phyloP scores from a whole-genome alignment of 805 yeast species.

The Tetrapisispora phaffii region DNA sequence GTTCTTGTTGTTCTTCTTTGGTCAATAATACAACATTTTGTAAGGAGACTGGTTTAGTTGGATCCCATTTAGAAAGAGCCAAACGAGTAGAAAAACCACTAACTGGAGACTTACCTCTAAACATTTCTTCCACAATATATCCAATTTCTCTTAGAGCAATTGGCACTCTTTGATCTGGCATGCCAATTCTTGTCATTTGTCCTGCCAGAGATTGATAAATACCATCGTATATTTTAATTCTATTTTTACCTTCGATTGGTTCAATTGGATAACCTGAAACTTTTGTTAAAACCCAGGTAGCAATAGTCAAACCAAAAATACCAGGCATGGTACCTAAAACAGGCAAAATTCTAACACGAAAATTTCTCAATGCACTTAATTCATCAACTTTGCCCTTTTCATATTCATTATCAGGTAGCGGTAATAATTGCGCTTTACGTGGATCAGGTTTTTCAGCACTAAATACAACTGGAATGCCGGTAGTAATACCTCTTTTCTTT shows the following conservation, averaged over 20 bases:
- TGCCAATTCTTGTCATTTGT: slow-evolving; percentile 73
- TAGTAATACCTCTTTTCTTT: slow-evolving; percentile 64
- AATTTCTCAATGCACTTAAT: slow-evolving; percentile 75
- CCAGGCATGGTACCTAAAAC: slow-evolving; percentile 97
- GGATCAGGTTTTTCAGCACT: slow-evolving; percentile 97
- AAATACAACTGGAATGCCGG: slow-evolving; percentile 78
- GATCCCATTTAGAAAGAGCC: slow-evolving; percentile 80
- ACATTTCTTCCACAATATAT: slow-evolving; percentile 83
- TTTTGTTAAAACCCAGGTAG: slow-evolving; percentile 68
- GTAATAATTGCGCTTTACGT: slow-evolving; percentile 77
- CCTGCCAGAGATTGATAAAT: slow-evolving; percentile 76
- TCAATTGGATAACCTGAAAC: slow-evolving; percentile 86
- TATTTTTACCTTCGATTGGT: slow-evolving; percentile 81
- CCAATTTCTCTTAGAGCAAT: slow-evolving; percentile 62
- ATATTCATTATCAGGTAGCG: slow-evolving; percentile 73
- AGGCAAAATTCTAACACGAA: slow-evolving; percentile 89
- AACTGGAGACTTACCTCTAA: slow-evolving; percentile 83
- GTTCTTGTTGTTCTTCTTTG: slow-evolving; percentile 72
- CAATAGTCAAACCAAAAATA: slow-evolving; percentile 83
- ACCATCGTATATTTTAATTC: slow-evolving; percentile 77
- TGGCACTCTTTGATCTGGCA: slow-evolving; percentile 65
- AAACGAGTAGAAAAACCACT: slow-evolving; percentile 74
- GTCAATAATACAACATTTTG: slow-evolving; percentile 85
- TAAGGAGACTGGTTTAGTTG: slow-evolving; percentile 47
- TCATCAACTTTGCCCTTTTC: slow-evolving; percentile 58